These are phyloP conservation scores for Cyberlindnera japonica DNA, from an alignment of 805 yeast genomes.

Conservation along the genomic window DNA sequence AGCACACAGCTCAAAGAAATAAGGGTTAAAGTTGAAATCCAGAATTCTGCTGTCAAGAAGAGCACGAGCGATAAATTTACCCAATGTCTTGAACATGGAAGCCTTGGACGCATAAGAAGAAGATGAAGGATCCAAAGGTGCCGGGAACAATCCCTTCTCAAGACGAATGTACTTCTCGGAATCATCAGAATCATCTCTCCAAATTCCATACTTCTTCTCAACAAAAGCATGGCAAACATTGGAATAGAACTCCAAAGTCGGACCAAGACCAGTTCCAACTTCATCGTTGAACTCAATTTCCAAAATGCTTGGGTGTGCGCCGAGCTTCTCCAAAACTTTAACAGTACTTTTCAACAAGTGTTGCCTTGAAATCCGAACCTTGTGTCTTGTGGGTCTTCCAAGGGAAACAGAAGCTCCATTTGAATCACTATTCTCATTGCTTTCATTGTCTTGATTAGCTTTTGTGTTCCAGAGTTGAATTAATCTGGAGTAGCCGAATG, in stretches of 20 bases:
- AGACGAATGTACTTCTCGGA: conserved; percentile 38
- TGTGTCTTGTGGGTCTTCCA: conserved; percentile 77
- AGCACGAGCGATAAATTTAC: conserved; percentile 83
- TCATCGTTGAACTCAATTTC: conserved; percentile 89
- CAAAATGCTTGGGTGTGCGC: conserved; percentile 71
- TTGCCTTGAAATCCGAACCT: conserved; percentile 70
- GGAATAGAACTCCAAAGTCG: conserved; percentile 90
- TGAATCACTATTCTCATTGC: conserved; percentile 28
- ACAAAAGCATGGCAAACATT: conserved; percentile 73
- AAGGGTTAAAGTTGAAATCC: conserved; percentile 72
- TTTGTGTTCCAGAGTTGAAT: conserved; percentile 72
- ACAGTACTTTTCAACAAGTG: conserved; percentile 72
- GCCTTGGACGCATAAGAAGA: conserved; percentile 41
- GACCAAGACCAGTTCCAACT: conserved; percentile 96
- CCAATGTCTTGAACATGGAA: conserved; percentile 61
- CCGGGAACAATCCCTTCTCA: conserved; percentile 66
- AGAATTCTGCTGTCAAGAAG: conserved; percentile 82
- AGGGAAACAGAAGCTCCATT: conserved; percentile 34
- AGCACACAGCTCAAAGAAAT: conserved; percentile 62
- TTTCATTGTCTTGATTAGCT: conserved; percentile 38
- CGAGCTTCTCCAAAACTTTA: conserved; percentile 72
- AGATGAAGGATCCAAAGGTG: conserved; percentile 42
- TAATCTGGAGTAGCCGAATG: conserved; percentile 84
- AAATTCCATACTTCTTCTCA: conserved; percentile 51
- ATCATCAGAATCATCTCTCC: conserved; percentile 47